Evolutionary conservation across 176 grass and related monocot species (phyloP).

Genomic region (Aegilops bicornis): DNA sequence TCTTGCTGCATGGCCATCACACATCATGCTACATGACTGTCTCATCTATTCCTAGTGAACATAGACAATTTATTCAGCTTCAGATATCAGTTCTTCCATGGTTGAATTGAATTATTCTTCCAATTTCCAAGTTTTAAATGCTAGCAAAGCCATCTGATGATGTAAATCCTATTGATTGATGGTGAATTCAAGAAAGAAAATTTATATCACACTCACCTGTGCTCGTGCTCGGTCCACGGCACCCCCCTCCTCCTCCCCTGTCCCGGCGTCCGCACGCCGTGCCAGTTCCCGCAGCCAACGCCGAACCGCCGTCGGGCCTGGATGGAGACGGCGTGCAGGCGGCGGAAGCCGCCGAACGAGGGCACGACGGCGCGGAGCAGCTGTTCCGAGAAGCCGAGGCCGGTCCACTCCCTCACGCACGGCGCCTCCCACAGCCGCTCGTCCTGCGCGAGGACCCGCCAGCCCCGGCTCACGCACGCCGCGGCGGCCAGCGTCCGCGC

Average conservation of each 20-base stretch:
- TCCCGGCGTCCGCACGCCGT: conserved; percentile 44
- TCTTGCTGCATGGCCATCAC: background rate
- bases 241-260: conserved; percentile 91
- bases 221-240: conserved; percentile 92
- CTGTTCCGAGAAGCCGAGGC: conserved; percentile 31
- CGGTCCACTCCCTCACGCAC: conserved; percentile 54
- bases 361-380: conserved; percentile 49
- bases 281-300: conserved; percentile 36
- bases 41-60: background rate
- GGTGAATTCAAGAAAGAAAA: conserved; percentile 28
- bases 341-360: conserved; percentile 56
- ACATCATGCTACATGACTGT: conserved; percentile 33
- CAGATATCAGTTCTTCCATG: background rate
- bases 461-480: conserved; percentile 53
- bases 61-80: background rate
- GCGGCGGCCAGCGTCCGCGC: conserved; percentile 52
- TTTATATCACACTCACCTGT: conserved; percentile 50
- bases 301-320: conserved; percentile 7
- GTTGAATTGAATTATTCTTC: background rate
- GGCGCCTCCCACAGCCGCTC: conserved; percentile 65
- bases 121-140: background rate
- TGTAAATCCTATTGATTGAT: conserved; percentile 16
- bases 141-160: conserved; percentile 11
- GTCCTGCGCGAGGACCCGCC: conserved; percentile 59
- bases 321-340: conserved; percentile 44